phyloP scores from a whole-genome alignment of 2,329 filamentous ascomycete genomes.

The Ilyonectria sp. region DNA sequence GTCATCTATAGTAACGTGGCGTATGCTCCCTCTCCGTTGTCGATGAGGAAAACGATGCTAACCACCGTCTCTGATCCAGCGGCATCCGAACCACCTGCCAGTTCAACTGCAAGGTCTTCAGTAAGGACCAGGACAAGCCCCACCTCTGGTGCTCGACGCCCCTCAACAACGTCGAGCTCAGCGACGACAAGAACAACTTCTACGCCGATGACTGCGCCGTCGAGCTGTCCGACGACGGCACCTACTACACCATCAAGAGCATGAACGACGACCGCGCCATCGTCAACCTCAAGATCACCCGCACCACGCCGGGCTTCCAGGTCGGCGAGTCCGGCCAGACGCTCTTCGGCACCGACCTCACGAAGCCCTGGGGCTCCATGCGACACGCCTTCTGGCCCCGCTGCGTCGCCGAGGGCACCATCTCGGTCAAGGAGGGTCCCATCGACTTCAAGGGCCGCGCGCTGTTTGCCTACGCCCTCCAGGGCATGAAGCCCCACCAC shows the following conservation, averaged over 20 bases:
- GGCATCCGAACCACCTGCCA: slow-evolving; percentile 92
- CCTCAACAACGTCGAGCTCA: slow-evolving; percentile 85
- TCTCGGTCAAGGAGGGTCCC: slow-evolving; percentile 85
- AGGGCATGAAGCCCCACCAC: slow-evolving; percentile 99
- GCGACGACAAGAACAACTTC: slow-evolving; percentile 85
- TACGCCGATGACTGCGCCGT: slow-evolving; percentile 89
- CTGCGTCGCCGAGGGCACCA: slow-evolving; percentile 84
- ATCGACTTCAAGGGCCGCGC: slow-evolving; percentile 87
- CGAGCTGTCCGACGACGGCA: slow-evolving; percentile 88
- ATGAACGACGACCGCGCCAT: slow-evolving; percentile 84
- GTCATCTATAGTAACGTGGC: slow-evolving; percentile 98
- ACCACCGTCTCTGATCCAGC: slow-evolving; percentile 62
- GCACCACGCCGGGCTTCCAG: slow-evolving; percentile 84
- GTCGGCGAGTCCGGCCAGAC: slow-evolving; percentile 88
- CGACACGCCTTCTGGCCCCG: slow-evolving; percentile 95
- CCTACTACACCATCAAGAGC: slow-evolving; percentile 90
- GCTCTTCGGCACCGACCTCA: slow-evolving; percentile 87
- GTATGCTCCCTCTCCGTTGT: slow-evolving; percentile 67
- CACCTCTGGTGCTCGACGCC: slow-evolving; percentile 89
- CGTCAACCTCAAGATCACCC: slow-evolving; percentile 88
- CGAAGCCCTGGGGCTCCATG: slow-evolving; percentile 93
- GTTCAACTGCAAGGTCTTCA: slow-evolving; percentile 96
- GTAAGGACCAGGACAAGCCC: slow-evolving; percentile 78
- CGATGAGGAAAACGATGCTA: slow-evolving; percentile 23
- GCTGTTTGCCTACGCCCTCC: slow-evolving; percentile 87